Conservation (phyloP, 2,329 filamentous ascomycete species). For the Curvularia sp. region DNA sequence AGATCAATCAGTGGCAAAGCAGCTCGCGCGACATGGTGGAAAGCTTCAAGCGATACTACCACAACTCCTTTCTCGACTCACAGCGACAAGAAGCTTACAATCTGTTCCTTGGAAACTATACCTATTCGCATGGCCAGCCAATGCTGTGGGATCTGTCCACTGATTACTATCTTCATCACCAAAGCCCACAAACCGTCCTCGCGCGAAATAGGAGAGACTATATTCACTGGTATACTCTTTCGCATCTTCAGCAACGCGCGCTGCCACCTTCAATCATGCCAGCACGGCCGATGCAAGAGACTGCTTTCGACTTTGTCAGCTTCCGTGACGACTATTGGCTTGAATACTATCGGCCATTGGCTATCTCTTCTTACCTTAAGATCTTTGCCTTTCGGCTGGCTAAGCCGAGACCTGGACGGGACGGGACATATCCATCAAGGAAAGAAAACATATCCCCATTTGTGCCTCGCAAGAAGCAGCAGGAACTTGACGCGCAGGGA, state of each 20-base stretch:
- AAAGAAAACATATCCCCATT: slow-evolving; percentile 90
- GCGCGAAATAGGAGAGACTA: slow-evolving; percentile 72
- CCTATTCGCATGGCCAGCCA: slow-evolving; percentile 83
- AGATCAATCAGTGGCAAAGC: slow-evolving; percentile 98
- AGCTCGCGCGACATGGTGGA: slow-evolving; percentile 99
- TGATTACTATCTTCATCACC: slow-evolving; percentile 95
- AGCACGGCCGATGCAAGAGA: slow-evolving; percentile 42
- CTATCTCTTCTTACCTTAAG: slow-evolving; percentile 87
- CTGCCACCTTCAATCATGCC: slow-evolving; percentile 61
- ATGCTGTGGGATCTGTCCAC: slow-evolving; percentile 97
- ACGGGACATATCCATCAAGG: slow-evolving; percentile 74
- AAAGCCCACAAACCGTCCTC: slow-evolving; percentile 77
- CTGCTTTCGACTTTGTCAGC: slow-evolving; percentile 52
- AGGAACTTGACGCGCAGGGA: slow-evolving; percentile 58
- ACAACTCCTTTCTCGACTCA: slow-evolving; percentile 97
- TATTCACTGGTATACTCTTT: slow-evolving; percentile 85
- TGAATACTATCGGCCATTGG: slow-evolving; percentile 91
- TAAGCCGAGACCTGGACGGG: slow-evolving; percentile 76
- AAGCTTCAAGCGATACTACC: slow-evolving; percentile 98
- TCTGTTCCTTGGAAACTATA: slow-evolving; percentile 94
- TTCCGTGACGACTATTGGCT: slow-evolving; percentile 95
- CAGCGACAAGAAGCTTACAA: slow-evolving; percentile 98
- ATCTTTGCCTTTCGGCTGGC: slow-evolving; percentile 94
- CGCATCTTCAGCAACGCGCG: slow-evolving; percentile 69
- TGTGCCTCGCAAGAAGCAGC: slow-evolving; percentile 66